Base-by-base conservation (phyloP, 495 filamentous ascomycete species). In the Penicillium daleae region DNA sequence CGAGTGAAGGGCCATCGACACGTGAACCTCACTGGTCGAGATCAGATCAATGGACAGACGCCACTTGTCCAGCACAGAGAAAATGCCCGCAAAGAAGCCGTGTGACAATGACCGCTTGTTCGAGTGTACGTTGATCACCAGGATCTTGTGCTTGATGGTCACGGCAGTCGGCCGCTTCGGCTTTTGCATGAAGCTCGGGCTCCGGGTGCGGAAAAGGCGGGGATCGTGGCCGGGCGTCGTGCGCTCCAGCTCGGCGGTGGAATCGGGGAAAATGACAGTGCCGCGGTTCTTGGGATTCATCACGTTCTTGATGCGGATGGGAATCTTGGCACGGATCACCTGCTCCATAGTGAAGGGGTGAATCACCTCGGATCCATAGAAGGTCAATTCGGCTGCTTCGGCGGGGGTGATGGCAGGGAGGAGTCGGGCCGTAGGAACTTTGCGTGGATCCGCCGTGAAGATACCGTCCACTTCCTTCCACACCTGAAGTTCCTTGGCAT, bases 311-410 rank as follows among this genome's bases (percentile, higher is more conserved):
- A 98, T 98, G 60, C 95, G 91, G 67, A 97, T 96, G 9, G 90
- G 92, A 73, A 98, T 98, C 56, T 85, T 84, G 3, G 94, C 93
- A 54, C 88, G 90, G 74, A 98, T 97, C 54, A 95, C 95, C 73
- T 97, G 95, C 77, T 99, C 93, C 92, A 99, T 98, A 57, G 95
- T 99, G 70, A 97, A 89, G 53, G 95, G 95, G 69, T 99, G 95
- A 65, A 99, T 97, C 66, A 99, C 95, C 74, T 96, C 92, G 19
- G 91, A 93, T 63, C 92, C 92, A 72, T 96, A 96, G 70, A 95
- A 97, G 10, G 92, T 97, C 65, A 96, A 81, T 72, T 97, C 92
- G 7, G 92, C 91, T 7, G 92, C 93, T 69, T 97, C 92, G 35
- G 91, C 86, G 0, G 92, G 93, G 1, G 92, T 93, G 71, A 97